Evolutionary conservation across 1,139 yeast genomes (phyloP).

Genomic region (Kodamaea fungicola): DNA sequence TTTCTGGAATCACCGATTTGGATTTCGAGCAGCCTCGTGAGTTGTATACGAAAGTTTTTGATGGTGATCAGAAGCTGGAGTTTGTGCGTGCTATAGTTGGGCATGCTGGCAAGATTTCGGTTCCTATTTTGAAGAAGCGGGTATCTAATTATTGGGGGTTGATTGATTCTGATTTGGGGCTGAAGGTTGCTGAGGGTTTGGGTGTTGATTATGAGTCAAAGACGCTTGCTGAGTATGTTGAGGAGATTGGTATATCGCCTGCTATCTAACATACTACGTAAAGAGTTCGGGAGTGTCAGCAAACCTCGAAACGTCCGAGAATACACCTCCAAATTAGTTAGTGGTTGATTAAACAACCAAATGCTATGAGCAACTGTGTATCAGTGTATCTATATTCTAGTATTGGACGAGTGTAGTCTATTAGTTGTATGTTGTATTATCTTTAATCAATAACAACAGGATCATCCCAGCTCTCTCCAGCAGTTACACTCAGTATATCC

Average conservation of each 20-base stretch:
- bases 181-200: slow-evolving; percentile 30
- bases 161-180: slow-evolving; percentile 30
- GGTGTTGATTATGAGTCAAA: slow-evolving; percentile 27
- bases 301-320: too few relatives aligned
- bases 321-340: neutral
- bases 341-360: neutral
- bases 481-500: neutral
- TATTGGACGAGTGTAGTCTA: too few relatives aligned
- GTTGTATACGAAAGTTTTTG: slow-evolving; percentile 35
- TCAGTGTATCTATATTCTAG: too few relatives aligned
- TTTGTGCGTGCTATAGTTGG: slow-evolving; percentile 35
- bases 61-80: slow-evolving; percentile 24
- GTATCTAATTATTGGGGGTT: slow-evolving; percentile 41
- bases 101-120: slow-evolving; percentile 31
- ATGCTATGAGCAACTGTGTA: too few relatives aligned
- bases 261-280: slow-evolving; percentile 8
- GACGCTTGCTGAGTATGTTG: slow-evolving; percentile 23
- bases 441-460: slow-evolving; percentile 33
- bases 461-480: slow-evolving; percentile 37
- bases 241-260: slow-evolving; percentile 16
- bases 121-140: slow-evolving; percentile 27
- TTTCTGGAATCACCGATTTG: slow-evolving; percentile 37
- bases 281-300: too few relatives aligned
- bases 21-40: slow-evolving; percentile 46
- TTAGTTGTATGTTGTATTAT: too few relatives aligned